These are phyloP conservation scores for Leersia perrieri DNA, from an alignment of 176 grass and related monocot genomes.

Conservation along the genomic window DNA sequence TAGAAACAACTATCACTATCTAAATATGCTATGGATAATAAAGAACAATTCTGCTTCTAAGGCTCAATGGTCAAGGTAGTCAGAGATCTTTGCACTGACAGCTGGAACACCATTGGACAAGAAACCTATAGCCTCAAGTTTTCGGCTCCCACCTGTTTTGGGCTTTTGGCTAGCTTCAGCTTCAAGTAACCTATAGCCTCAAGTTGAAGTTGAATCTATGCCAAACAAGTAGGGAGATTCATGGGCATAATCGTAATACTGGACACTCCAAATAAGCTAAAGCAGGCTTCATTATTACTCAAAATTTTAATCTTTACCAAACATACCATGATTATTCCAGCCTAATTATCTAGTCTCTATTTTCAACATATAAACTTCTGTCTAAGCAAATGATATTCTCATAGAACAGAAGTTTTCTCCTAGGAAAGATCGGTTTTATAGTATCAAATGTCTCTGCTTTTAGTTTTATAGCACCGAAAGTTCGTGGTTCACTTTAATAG, in stretches of 20 bases:
- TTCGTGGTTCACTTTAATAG: no score
- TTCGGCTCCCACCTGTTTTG: not conserved
- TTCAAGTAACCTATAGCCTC: not conserved
- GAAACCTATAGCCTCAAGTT: no score
- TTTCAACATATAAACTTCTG: not conserved
- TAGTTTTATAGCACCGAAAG: no score
- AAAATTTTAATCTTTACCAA: not conserved
- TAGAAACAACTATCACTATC: not conserved
- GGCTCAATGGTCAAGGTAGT: not conserved
- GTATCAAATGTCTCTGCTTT: no score
- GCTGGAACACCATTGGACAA: not conserved
- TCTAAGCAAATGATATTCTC: not conserved
- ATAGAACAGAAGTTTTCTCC: not conserved
- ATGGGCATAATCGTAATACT: not conserved
- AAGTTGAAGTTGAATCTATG: not conserved
- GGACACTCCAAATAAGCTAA: not conserved
- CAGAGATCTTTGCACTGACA: not conserved
- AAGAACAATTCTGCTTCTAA: not conserved
- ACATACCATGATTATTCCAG: not conserved
- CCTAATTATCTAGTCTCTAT: not conserved
- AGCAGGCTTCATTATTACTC: not conserved
- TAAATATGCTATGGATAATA: not conserved
- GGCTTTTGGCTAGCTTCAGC: not conserved
- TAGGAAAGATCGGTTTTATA: no score
- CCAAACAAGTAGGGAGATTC: not conserved